Percentiles rank a stretch among this genome's conserved stretches.
These are phyloP conservation scores for Collybia nuda DNA, from an alignment of 768 basidiomycete genomes.

Conservation along the genomic window DNA sequence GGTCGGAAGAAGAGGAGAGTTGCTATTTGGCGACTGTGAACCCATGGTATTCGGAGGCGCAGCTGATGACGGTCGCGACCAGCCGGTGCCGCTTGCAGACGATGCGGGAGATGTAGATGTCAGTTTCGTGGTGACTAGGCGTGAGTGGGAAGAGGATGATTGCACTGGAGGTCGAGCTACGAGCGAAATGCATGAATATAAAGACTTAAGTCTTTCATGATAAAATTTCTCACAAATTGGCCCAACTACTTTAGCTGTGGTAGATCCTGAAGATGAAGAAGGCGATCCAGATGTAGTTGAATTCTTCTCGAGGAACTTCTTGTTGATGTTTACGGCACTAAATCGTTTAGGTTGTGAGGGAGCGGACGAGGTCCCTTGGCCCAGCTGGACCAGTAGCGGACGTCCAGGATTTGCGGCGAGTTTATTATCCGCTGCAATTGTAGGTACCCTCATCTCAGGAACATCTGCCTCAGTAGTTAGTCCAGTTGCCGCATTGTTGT, in stretches of 20 bases:
- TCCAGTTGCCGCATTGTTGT: conserved; percentile 4
- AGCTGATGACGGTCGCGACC: conserved; percentile 78
- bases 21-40: conserved; percentile 45
- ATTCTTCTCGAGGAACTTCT: conserved; percentile 94
- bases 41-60: conserved; percentile 51
- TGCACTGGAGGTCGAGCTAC: conserved; percentile 61
- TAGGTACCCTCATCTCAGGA: conserved; percentile 17
- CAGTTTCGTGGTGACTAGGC: conserved; percentile 84
- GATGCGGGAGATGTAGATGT: conserved; percentile 65
- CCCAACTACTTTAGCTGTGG: conserved; percentile 49
- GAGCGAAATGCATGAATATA: conserved; percentile 14
- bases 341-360: conserved; percentile 78
- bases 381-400: conserved; percentile 46
- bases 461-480: conserved; percentile 4
- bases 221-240: conserved; percentile 46
- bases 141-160: conserved; percentile 63
- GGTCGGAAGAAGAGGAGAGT: conserved; percentile 37
- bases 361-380: conserved; percentile 34
- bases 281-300: conserved; percentile 53
- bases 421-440: conserved; percentile 20
- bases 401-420: conserved; percentile 29
- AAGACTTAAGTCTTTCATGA: conserved; percentile 3
- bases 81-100: conserved; percentile 60
- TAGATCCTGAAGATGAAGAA: conserved; percentile 40
- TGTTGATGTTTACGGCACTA: conserved; percentile 89